Conservation (phyloP, 352 stramenopile species). For the Chrysophaeum taylorii region DNA sequence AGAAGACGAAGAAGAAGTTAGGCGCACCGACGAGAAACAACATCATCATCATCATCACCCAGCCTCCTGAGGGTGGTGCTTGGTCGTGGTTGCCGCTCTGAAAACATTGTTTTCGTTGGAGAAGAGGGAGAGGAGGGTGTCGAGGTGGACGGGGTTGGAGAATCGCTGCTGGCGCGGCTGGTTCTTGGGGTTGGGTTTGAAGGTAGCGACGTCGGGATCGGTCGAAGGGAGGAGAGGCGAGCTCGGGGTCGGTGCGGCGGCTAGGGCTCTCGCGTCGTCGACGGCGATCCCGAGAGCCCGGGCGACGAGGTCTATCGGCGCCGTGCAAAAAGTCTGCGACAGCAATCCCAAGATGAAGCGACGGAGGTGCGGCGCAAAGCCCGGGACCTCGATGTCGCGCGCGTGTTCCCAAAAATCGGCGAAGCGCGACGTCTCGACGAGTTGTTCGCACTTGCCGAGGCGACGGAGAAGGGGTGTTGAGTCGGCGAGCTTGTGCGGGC, state of each 20-base stretch:
- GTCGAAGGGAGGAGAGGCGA: background rate
- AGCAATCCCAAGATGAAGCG: background rate
- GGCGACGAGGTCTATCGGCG: background rate
- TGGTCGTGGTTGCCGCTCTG: too few relatives aligned
- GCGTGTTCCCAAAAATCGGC: slow-evolving; percentile 3
- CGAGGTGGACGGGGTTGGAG: background rate
- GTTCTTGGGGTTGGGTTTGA: slow-evolving; percentile 4
- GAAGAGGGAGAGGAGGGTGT: background rate
- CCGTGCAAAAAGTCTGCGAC: background rate
- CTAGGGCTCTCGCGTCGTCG: background rate
- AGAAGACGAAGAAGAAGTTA: too few relatives aligned
- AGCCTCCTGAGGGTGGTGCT: too few relatives aligned
- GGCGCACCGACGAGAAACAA: too few relatives aligned
- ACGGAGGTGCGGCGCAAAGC: background rate
- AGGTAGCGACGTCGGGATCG: background rate
- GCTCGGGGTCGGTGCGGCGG: background rate
- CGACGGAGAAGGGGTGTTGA: too few relatives aligned
- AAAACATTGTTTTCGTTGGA: background rate
- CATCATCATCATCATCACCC: too few relatives aligned
- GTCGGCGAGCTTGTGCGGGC: background rate
- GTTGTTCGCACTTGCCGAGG: background rate
- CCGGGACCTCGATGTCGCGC: background rate
- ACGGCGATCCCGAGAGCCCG: background rate
- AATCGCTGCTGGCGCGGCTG: background rate
- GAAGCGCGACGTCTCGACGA: background rate